A percentile compares a stretch with the other conserved stretches of the same genome.
Evolutionary conservation across 139 green algal genomes (phyloP).

Genomic region (Chlamydomonas sp.): DNA sequence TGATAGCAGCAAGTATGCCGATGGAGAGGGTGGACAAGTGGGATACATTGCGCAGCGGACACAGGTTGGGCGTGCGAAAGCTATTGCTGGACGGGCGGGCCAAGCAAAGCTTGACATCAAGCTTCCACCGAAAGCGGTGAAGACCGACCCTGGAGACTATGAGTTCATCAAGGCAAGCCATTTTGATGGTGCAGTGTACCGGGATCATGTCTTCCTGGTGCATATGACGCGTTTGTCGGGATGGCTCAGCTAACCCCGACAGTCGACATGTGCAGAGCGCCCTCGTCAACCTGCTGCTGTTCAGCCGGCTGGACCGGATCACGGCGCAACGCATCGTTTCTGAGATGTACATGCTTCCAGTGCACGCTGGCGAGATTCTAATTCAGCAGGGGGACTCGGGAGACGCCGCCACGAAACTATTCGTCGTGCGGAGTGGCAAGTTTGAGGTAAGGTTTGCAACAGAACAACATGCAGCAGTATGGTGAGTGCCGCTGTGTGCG

Average conservation of each 20-base stretch:
- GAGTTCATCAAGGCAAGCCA: slow-evolving; percentile 49
- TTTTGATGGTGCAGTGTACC: background rate
- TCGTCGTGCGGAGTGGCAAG: slow-evolving; percentile 89
- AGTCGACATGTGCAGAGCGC: slow-evolving; percentile 59
- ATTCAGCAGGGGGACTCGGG: slow-evolving; percentile 92
- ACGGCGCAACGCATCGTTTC: slow-evolving; percentile 69
- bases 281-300: slow-evolving; percentile 87
- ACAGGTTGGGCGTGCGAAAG: slow-evolving; percentile 39
- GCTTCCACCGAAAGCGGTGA: slow-evolving; percentile 28
- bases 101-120: slow-evolving; percentile 40
- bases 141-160: slow-evolving; percentile 34
- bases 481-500: background rate
- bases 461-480: background rate
- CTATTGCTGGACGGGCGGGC: background rate
- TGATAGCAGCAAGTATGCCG: slow-evolving; percentile 4
- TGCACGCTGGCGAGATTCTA: slow-evolving; percentile 84
- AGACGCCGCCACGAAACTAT: slow-evolving; percentile 89
- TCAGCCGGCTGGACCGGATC: slow-evolving; percentile 73
- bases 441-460: slow-evolving; percentile 81
- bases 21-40: slow-evolving; percentile 16
- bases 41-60: slow-evolving; percentile 29
- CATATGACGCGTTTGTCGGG: too few relatives aligned
- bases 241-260: background rate
- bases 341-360: slow-evolving; percentile 55
- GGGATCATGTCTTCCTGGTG: background rate